Percentiles rank a stretch among this genome's conserved stretches.
phyloP scores from a whole-genome alignment of 805 yeast genomes.

The Tetrapisispora arboricola region DNA sequence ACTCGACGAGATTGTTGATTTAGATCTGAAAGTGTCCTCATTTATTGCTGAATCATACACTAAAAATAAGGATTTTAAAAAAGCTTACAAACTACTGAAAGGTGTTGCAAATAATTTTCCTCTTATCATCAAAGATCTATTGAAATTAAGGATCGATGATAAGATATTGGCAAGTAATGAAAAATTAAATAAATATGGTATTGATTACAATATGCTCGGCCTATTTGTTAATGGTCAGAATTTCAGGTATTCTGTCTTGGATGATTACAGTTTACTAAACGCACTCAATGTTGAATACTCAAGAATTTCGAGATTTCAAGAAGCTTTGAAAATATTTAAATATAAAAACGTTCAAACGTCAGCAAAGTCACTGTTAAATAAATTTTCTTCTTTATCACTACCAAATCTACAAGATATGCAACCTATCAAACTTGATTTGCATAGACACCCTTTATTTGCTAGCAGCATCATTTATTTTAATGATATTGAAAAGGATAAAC shows the following conservation, averaged over 20 bases:
- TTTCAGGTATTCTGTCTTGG: conserved; percentile 16
- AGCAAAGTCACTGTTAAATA: conserved; percentile 14
- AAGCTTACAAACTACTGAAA: conserved; percentile 28
- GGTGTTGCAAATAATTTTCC: conserved; percentile 35
- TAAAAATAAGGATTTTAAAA: conserved; percentile 24
- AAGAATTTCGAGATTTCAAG: conserved; percentile 8
- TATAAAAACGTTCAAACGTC: conserved; percentile 14
- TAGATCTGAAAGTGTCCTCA: conserved; percentile 64
- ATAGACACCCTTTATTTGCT: conserved; percentile 23
- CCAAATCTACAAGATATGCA: conserved; percentile 18
- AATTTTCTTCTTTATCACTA: conserved; percentile 18
- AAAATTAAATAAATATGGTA: conserved; percentile 15
- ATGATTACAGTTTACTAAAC: conserved; percentile 15
- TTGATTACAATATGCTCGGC: conserved; percentile 25
- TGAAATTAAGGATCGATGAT: conserved; percentile 5
- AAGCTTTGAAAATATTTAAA: conserved; percentile 13
- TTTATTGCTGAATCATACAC: conserved; percentile 35
- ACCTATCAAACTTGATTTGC: conserved; percentile 27
- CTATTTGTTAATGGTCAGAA: conserved; percentile 26
- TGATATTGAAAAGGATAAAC: conserved; percentile 56
- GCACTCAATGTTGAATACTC: conserved; percentile 16
- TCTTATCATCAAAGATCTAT: conserved; percentile 14
- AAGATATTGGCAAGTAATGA: conserved; percentile 11
- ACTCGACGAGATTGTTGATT: conserved; percentile 18
- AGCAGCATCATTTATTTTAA: conserved; percentile 58